Percentiles rank a stretch among this genome's conserved stretches.
Conservation (phyloP, 805 yeast genomes). For the Blastobotrys muscicola region DNA sequence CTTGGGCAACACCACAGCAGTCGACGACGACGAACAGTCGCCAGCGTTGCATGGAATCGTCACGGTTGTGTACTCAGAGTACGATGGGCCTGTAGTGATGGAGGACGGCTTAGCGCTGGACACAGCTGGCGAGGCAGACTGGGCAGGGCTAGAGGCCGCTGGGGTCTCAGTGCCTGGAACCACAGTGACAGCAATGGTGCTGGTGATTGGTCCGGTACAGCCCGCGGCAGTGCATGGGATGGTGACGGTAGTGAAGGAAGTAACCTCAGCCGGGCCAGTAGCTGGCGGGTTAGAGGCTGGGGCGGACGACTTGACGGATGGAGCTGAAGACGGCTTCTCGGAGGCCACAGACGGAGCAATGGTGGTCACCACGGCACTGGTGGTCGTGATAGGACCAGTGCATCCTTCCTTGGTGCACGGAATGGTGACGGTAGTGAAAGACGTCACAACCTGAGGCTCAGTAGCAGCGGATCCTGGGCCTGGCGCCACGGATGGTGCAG, state of each 20-base stretch:
- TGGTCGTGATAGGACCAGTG: not conserved
- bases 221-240: conserved; percentile 13
- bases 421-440: conserved; percentile 4
- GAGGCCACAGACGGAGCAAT: conserved; percentile 3
- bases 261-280: conserved; percentile 2
- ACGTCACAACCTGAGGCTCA: not conserved
- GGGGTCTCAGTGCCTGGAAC: conserved; percentile 8
- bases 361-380: not conserved
- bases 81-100: not conserved
- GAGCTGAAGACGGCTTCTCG: not conserved
- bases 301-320: not conserved
- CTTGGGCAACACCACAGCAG: not conserved
- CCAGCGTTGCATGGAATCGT: conserved; percentile 2
- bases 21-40: not conserved
- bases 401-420: conserved; percentile 8
- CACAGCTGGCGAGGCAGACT: not conserved
- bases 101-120: conserved; percentile 2
- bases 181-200: conserved; percentile 9
- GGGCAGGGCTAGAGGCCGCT: not conserved
- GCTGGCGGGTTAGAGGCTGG: conserved; percentile 1
- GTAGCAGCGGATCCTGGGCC: no score
- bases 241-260: conserved; percentile 12
- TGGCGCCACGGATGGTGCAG: not conserved
- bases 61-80: conserved; percentile 3
- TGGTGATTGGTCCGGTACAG: conserved; percentile 6